A percentile compares a stretch with the other conserved stretches of the same genome.
Conservation (phyloP, 2,329 filamentous ascomycete genomes). For the Fusarium nanum region DNA sequence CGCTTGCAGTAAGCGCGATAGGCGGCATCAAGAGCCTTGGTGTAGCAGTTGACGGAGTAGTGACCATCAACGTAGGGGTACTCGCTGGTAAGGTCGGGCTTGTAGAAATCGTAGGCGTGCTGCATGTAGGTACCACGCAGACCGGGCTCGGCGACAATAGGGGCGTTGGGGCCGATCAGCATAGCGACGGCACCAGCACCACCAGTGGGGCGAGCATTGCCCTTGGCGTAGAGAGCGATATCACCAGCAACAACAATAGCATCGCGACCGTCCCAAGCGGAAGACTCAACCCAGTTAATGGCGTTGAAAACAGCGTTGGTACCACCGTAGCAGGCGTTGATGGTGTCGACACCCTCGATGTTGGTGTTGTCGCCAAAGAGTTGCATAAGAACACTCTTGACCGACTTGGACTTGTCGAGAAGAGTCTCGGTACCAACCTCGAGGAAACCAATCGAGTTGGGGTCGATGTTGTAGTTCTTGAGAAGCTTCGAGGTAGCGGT, state of each 20-base stretch:
- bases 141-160: conserved; percentile 80
- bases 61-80: conserved; percentile 88
- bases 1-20: conserved; percentile 85
- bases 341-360: conserved; percentile 83
- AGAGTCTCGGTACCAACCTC: conserved; percentile 89
- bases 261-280: conserved; percentile 85
- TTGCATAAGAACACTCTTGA: conserved; percentile 90
- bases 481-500: conserved; percentile 82
- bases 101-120: conserved; percentile 91
- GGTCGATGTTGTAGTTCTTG: conserved; percentile 85
- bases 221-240: conserved; percentile 88
- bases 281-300: conserved; percentile 88
- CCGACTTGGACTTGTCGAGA: conserved; percentile 90
- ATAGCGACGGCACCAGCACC: conserved; percentile 84
- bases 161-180: conserved; percentile 82
- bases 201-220: conserved; percentile 82
- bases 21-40: conserved; percentile 80
- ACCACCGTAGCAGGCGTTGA: conserved; percentile 89
- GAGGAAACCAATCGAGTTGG: conserved; percentile 80
- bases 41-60: conserved; percentile 86
- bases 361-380: conserved; percentile 86
- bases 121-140: conserved; percentile 84
- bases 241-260: conserved; percentile 84
- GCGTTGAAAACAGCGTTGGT: conserved; percentile 88
- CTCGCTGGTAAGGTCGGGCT: conserved; percentile 87